Percentiles rank a stretch among this genome's conserved stretches.
Conservation (phyloP, 208 protist genomes). For the Trypanosoma lewisi region DNA sequence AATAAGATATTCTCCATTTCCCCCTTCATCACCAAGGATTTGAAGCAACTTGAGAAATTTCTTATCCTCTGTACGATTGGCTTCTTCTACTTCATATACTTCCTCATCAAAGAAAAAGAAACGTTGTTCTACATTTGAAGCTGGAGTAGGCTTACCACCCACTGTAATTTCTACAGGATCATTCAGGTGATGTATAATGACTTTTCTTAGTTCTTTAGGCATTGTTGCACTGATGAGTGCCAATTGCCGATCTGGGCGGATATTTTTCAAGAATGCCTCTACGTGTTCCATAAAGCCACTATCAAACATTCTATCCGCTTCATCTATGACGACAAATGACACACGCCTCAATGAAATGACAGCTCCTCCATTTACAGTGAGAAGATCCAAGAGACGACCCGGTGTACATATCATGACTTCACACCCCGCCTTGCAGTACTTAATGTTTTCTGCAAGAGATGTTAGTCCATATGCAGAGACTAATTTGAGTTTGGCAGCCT, state of each 20-base stretch:
- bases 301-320: slow-evolving; percentile 94
- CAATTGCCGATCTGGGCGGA: slow-evolving; percentile 84
- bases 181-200: slow-evolving; percentile 64
- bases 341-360: slow-evolving; percentile 58
- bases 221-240: slow-evolving; percentile 93
- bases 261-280: slow-evolving; percentile 85
- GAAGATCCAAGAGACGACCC: slow-evolving; percentile 84
- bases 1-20: slow-evolving; percentile 63
- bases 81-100: slow-evolving; percentile 67
- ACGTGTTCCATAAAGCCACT: slow-evolving; percentile 94
- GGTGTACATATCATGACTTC: slow-evolving; percentile 87
- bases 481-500: slow-evolving; percentile 42
- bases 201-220: slow-evolving; percentile 79
- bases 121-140: slow-evolving; percentile 88
- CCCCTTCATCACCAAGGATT: slow-evolving; percentile 81
- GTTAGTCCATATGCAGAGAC: slow-evolving; percentile 79
- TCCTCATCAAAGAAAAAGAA: slow-evolving; percentile 91
- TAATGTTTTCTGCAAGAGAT: slow-evolving; percentile 77
- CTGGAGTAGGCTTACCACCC: slow-evolving; percentile 76
- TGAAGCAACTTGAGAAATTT: slow-evolving; percentile 85
- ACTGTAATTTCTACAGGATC: slow-evolving; percentile 88
- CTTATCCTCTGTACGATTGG: slow-evolving; percentile 43
- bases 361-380: slow-evolving; percentile 78
- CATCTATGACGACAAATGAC: slow-evolving; percentile 92
- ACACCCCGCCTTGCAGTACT: slow-evolving; percentile 50